These are phyloP conservation scores for Gnaphalium uliginosum DNA, from an alignment of 129 eudicot genomes.

Conservation along the genomic window DNA sequence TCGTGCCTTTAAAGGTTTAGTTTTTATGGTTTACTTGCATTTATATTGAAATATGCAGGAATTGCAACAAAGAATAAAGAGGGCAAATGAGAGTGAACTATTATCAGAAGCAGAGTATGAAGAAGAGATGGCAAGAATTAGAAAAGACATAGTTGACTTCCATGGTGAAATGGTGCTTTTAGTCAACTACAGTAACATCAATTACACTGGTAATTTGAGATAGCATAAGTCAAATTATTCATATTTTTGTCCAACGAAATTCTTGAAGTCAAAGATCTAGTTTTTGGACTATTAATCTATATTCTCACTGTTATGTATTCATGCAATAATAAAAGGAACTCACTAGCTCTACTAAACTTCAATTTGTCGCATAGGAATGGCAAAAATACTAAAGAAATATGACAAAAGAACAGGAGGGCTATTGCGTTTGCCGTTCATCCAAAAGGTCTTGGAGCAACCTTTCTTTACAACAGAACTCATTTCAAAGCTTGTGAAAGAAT, in stretches of 20 bases:
- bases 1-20: not conserved
- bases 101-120: slow-evolving; percentile 45
- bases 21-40: not conserved
- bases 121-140: slow-evolving; percentile 61
- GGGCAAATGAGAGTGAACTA: slow-evolving; percentile 50
- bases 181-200: slow-evolving; percentile 77
- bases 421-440: slow-evolving; percentile 66
- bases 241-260: not conserved
- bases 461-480: slow-evolving; percentile 80
- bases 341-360: not conserved
- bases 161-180: slow-evolving; percentile 98
- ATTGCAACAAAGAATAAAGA: slow-evolving; percentile 68
- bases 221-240: slow-evolving; percentile 1
- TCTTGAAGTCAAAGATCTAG: not conserved
- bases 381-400: slow-evolving; percentile 81
- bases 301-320: not conserved
- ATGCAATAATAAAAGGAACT: not conserved
- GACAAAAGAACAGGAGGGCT: slow-evolving; percentile 91
- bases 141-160: slow-evolving; percentile 83
- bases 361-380: slow-evolving; percentile 54
- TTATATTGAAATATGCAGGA: slow-evolving; percentile 48
- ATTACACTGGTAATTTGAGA: slow-evolving; percentile 66
- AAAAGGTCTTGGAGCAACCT: slow-evolving; percentile 74
- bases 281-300: not conserved
- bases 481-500: slow-evolving; percentile 80